Base-by-base conservation (phyloP, 129 eudicot species). In the Saussurea involucrata region DNA sequence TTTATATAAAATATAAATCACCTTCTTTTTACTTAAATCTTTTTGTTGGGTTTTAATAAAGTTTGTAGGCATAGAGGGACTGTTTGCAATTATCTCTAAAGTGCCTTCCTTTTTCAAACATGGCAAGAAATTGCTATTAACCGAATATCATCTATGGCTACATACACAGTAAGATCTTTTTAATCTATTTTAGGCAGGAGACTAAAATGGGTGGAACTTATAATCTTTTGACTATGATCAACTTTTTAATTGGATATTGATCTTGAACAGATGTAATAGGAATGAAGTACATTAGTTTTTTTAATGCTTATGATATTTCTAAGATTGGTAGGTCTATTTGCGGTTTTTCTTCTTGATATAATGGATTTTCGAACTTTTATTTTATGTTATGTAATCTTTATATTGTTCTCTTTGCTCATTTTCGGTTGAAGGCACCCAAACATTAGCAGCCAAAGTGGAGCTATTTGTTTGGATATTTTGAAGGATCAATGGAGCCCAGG, bases 401-500 rank as follows among this genome's bases (percentile, higher is more conserved):
- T 18, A 4, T 74, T 37, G 22, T 68, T 69, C 2, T 69, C 11
- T 34, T 27, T 68, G 36, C 55, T 53, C 36, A 5, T 70, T 55
- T 4, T 9, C 17, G 86, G 28, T 73, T 83, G 84, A 90, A 90
- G 98, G 98, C 98, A 93, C 75, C 98, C 98, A 9, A 93, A 93
- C 73, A 91, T 93, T 24, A 93, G 98, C 87, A 93, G 98, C 85
- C 98, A 93, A 72, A 94, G 96, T 63, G 98, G 98, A 17, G 98
- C 98, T 20, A 93, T 93, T 75, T 93, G 98, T 85, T 81, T 93
- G 78, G 98, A 93, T 69, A 93, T 93, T 73, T 88, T 93, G 87
- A 93, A 93, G 89, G 96, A 93, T 63, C 97, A 93, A 66, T 93
- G 97, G 98, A 93, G 98, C 81, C 98, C 98, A 6, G 98, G 97